Evolutionary conservation across 306 rosid species (phyloP), one percentile per base, ranked within the genome.

Genomic region (Corylus heterophylla): DNA sequence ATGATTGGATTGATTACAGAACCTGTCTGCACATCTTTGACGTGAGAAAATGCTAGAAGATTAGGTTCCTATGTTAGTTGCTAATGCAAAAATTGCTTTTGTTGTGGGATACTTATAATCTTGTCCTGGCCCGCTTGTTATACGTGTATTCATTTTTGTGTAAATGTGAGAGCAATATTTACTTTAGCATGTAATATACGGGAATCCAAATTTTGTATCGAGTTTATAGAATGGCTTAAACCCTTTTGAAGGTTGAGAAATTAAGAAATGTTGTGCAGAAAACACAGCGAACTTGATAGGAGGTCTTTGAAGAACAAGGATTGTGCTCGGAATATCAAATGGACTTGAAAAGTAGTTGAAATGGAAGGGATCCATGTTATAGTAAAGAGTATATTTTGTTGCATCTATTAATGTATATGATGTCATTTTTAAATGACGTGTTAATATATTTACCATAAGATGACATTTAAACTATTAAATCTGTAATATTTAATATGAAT

Each of bases 1-100:
- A 44, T 20, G 31, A 49, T 71, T 77, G 54, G 61, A 61, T 74
- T 56, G 55, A 72, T 54, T 12, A 18, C 51, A 39, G 20, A 67
- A 22, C 56, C 72, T 67, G 55, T 71, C 14, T 31, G 20, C 69
- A 31, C 14, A 31, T 29, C 45, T 7, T 63, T 31, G 69, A 13
- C 20, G 22, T 8, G 50, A n/a, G 27, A 67, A 17, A 67, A 37
- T 67, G 51, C 29, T 42, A 42, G 2, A 39, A 42, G 27, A 39
- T 67, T 11, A 39, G 50, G 27, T 18, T 67, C 72, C 27, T 67
- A 4, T 39, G 44, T 16, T 49, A 72, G 71, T 48, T 31, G 74
- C 55, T 44, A 75, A 71, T 69, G 73, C 37, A 61, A 59, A 49
- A 7, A 29, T 61, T 39, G 31, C 63, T 49, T 31, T 55, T 54